Conservation (phyloP, 306 rosid genomes). For the Styphnolobium japonicum region DNA sequence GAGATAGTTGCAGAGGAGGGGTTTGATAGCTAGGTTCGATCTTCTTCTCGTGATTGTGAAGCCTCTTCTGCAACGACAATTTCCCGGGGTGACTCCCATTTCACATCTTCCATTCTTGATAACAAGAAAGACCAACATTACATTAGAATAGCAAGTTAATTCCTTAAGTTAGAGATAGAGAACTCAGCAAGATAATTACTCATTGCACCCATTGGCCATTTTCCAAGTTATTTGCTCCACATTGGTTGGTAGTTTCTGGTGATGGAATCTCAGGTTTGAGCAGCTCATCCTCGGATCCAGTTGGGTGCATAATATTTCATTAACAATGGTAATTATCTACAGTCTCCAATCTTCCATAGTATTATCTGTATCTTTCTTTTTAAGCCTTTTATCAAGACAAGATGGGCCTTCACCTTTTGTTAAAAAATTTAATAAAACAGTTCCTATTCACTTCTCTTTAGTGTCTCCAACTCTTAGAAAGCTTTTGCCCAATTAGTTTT, state of each 20-base stretch:
- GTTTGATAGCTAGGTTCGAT: conserved; percentile 23
- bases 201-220: neutral
- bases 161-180: conserved; percentile 9
- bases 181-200: conserved; percentile 16
- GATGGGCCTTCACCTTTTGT: conserved; percentile 1
- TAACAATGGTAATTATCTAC: conserved; percentile 50
- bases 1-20: conserved; percentile 59
- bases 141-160: conserved; percentile 9
- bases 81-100: conserved; percentile 29
- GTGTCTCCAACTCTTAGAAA: neutral
- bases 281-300: conserved; percentile 40
- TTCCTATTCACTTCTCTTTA: neutral
- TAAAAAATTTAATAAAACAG: neutral
- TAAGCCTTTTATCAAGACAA: neutral
- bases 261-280: conserved; percentile 48
- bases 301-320: conserved; percentile 27
- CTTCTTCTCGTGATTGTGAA: conserved; percentile 22
- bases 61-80: conserved; percentile 57
- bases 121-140: neutral
- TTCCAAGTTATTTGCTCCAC: conserved; percentile 27
- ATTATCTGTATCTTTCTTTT: conserved; percentile 21
- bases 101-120: conserved; percentile 8
- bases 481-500: neutral
- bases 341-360: neutral
- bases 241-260: conserved; percentile 31